These are phyloP conservation scores for Serendipita sp. DNA, from an alignment of 768 basidiomycete species.

Conservation along the genomic window DNA sequence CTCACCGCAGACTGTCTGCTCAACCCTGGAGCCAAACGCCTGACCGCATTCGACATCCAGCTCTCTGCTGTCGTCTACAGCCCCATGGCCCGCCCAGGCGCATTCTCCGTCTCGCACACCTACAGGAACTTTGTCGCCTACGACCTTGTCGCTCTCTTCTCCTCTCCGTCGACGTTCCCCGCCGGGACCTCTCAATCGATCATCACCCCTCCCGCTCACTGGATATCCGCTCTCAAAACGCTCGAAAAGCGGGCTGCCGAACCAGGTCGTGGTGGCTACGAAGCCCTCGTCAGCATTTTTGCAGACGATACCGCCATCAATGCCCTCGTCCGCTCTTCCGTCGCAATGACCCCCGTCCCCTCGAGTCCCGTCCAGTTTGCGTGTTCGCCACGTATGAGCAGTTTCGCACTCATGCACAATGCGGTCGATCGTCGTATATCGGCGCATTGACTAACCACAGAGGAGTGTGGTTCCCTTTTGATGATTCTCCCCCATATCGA, in stretches of 20 bases:
- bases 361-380: neutral
- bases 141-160: conserved; percentile 1
- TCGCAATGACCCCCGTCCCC: neutral
- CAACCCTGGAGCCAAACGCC: neutral
- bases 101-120: neutral
- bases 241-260: neutral
- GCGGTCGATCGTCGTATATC: neutral
- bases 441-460: neutral
- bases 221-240: neutral
- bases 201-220: neutral
- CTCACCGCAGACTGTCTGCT: neutral
- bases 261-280: neutral
- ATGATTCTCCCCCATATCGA: too few species aligned
- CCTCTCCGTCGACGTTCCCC: neutral
- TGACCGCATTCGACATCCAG: neutral
- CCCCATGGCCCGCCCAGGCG: neutral
- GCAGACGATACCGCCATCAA: conserved; percentile 1
- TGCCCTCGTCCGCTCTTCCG: neutral
- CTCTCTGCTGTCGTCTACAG: conserved; percentile 1
- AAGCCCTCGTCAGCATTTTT: neutral
- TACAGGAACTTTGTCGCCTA: neutral
- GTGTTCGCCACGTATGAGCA: neutral
- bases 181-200: neutral
- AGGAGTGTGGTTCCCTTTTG: too few species aligned
- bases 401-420: neutral